Percentiles rank a stretch among this genome's conserved stretches.
phyloP scores from a whole-genome alignment of 768 basidiomycete species.

The Lactarius indigo region DNA sequence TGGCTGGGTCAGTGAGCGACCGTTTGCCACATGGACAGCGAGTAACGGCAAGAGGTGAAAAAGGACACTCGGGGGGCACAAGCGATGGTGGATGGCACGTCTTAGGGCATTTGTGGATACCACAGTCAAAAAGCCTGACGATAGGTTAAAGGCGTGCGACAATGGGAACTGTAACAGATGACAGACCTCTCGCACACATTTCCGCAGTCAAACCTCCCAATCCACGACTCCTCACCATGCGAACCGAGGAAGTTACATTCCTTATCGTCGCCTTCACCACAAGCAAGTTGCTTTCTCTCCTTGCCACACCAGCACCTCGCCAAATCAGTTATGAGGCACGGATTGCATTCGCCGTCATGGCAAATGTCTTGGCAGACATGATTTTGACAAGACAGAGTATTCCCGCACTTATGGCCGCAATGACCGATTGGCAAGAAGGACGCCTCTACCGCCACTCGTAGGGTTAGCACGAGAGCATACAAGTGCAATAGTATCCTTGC shows the following conservation, averaged over 20 bases:
- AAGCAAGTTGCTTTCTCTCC: constrained; percentile 52
- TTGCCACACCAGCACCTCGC: constrained; percentile 81
- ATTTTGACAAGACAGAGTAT: constrained; percentile 60
- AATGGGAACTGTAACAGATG: constrained; percentile 1
- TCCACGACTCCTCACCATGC: constrained; percentile 52
- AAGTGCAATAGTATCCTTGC: constrained; percentile 52
- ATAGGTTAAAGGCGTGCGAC: constrained; percentile 6
- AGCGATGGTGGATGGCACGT: constrained; percentile 74
- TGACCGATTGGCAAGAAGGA: constrained; percentile 31
- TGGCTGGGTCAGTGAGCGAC: constrained; percentile 40
- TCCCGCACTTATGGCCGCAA: constrained; percentile 39
- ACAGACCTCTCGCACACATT: constrained; percentile 54
- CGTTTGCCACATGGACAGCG: constrained; percentile 83
- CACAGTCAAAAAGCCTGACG: constrained; percentile 70
- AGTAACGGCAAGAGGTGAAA: constrained; percentile 60
- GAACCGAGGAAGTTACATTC: constrained; percentile 37
- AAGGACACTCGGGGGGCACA: constrained; percentile 60
- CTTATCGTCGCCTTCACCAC: constrained; percentile 57
- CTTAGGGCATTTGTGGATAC: constrained; percentile 66
- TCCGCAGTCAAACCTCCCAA: constrained; percentile 62
- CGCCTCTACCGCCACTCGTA: constrained; percentile 24
- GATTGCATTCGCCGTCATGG: constrained; percentile 71
- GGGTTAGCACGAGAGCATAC: constrained; percentile 49
- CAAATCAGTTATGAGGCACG: constrained; percentile 53
- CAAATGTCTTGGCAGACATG: constrained; percentile 69